Evolutionary conservation across 2,329 filamentous ascomycete species (phyloP).

Genomic region (Pyrenochaeta sp.): DNA sequence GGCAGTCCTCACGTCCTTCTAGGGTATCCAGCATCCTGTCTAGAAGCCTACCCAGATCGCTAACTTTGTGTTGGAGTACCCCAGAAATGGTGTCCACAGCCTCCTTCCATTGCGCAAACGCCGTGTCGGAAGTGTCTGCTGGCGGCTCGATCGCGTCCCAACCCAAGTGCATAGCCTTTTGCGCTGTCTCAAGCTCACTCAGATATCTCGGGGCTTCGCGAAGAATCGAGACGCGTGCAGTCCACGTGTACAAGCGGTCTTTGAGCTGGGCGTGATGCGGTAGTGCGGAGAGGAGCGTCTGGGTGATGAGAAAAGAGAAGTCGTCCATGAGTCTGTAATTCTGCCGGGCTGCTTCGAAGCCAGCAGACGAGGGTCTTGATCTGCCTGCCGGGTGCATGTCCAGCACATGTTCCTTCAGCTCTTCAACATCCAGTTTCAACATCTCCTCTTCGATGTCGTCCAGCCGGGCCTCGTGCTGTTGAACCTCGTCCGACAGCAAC

Average conservation of each 20-base stretch:
- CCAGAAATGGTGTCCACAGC: conserved; percentile 63
- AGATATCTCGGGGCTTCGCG: conserved; percentile 76
- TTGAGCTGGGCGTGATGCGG: conserved; percentile 80
- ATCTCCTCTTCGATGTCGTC: conserved; percentile 76
- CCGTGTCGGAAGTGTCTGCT: conserved; percentile 41
- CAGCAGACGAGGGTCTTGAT: conserved; percentile 56
- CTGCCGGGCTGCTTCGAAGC: conserved; percentile 39
- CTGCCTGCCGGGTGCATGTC: conserved; percentile 71
- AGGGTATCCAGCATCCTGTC: conserved; percentile 88
- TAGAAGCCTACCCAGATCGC: conserved; percentile 73
- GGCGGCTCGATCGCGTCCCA: conserved; percentile 68
- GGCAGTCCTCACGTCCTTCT: conserved; percentile 82
- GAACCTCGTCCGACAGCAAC: conserved; percentile 70
- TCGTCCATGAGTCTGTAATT: conserved; percentile 81
- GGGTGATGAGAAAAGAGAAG: conserved; percentile 87
- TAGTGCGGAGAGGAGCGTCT: conserved; percentile 87
- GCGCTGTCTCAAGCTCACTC: conserved; percentile 68
- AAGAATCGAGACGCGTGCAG: conserved; percentile 76
- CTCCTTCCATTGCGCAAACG: conserved; percentile 45
- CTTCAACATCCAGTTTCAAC: conserved; percentile 77
- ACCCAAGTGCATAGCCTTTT: conserved; percentile 70
- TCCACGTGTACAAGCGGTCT: conserved; percentile 79
- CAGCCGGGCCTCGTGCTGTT: conserved; percentile 74
- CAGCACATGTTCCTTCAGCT: conserved; percentile 87
- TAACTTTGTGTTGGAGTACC: conserved; percentile 73